Evolutionary conservation across 306 rosid genomes (phyloP).

Genomic region (Cucumis hystrix): DNA sequence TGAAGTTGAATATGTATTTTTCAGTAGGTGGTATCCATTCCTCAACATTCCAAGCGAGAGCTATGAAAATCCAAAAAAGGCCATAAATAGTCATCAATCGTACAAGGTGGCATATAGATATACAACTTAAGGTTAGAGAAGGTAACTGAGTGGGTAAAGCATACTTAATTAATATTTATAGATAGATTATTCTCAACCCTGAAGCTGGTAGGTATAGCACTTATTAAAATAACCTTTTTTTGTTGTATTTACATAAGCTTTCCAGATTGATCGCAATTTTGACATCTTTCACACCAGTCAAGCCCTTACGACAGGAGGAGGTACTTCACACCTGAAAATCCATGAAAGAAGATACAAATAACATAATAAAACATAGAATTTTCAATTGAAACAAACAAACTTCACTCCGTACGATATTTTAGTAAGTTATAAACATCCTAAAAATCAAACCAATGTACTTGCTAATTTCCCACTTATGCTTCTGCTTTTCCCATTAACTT

Average conservation of each 20-base stretch:
- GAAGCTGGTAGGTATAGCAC: neutral
- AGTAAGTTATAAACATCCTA: neutral
- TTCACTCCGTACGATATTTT: neutral
- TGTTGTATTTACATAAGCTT: conserved; percentile 65
- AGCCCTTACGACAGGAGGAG: neutral
- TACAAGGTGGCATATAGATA: neutral
- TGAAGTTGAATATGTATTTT: conserved; percentile 63
- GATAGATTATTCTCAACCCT: neutral
- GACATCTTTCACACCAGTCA: conserved; percentile 37
- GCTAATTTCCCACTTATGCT: too few relatives aligned
- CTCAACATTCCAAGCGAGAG: conserved; percentile 56
- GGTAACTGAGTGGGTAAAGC: neutral
- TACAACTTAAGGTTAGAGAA: neutral
- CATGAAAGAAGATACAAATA: neutral
- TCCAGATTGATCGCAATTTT: conserved; percentile 52
- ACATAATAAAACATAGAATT: neutral
- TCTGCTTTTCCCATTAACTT: too few relatives aligned
- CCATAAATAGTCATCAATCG: neutral
- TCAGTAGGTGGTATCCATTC: conserved; percentile 87
- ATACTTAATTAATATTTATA: neutral
- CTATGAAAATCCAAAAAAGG: conserved; percentile 14
- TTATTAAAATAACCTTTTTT: conserved; percentile 42
- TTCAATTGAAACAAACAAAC: neutral
- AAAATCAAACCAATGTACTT: neutral
- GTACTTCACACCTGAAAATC: neutral